phyloP scores from a whole-genome alignment of 2,329 filamentous ascomycete genomes.

The Xylariaceae sp. region DNA sequence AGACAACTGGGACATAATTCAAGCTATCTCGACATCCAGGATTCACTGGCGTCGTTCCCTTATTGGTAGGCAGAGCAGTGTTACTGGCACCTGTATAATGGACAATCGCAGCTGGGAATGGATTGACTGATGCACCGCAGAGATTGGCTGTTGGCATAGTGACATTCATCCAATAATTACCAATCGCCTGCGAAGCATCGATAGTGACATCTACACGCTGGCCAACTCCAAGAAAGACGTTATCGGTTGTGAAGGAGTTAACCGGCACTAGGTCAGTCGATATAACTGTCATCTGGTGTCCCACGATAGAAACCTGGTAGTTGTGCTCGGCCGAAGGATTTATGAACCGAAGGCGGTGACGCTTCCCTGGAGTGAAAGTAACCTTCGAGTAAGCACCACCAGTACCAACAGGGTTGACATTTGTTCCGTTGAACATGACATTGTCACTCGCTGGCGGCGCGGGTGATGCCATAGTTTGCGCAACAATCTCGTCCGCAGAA shows the following conservation, averaged over 20 bases:
- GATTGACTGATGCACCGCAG: slow-evolving; percentile 17
- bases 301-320: slow-evolving; percentile 48
- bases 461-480: slow-evolving; percentile 13
- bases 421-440: slow-evolving; percentile 42
- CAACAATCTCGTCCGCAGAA: slow-evolving; percentile 27
- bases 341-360: slow-evolving; percentile 45
- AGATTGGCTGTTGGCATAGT: slow-evolving; percentile 13
- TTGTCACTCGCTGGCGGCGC: slow-evolving; percentile 31
- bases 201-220: slow-evolving; percentile 45
- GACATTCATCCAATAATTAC: slow-evolving; percentile 31
- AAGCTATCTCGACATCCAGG: slow-evolving; percentile 16
- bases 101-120: slow-evolving; percentile 20
- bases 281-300: slow-evolving; percentile 50
- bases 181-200: slow-evolving; percentile 32
- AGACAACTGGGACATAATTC: slow-evolving; percentile 17
- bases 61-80: slow-evolving; percentile 14
- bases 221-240: slow-evolving; percentile 48
- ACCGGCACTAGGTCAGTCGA: slow-evolving; percentile 51
- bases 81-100: slow-evolving; percentile 13
- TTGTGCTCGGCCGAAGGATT: slow-evolving; percentile 48
- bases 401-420: slow-evolving; percentile 28
- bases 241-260: slow-evolving; percentile 44
- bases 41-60: slow-evolving; percentile 13
- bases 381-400: slow-evolving; percentile 31
- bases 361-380: slow-evolving; percentile 37